Evolutionary conservation across 2,329 filamentous ascomycete species (phyloP).

Genomic region (Aspergillus terreus): DNA sequence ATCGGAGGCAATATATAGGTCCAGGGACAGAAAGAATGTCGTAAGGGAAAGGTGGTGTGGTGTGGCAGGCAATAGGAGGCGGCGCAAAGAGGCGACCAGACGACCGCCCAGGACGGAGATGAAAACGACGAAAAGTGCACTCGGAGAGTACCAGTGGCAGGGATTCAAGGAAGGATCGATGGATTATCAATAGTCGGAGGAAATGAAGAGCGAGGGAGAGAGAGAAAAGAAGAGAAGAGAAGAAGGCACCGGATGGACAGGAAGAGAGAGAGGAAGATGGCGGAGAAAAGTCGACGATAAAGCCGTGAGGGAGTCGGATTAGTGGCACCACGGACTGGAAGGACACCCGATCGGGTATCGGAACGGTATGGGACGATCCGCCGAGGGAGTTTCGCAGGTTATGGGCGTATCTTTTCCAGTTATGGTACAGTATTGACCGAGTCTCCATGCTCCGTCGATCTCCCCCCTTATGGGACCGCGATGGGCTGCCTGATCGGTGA

Average conservation of each 20-base stretch:
- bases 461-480: not conserved
- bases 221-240: not conserved
- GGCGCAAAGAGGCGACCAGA: too few relatives aligned
- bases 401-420: too few relatives aligned
- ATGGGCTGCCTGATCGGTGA: not conserved
- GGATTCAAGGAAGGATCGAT: not conserved
- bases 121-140: too few relatives aligned
- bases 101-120: too few relatives aligned
- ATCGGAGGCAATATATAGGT: too few relatives aligned
- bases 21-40: too few relatives aligned
- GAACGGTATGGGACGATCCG: not conserved
- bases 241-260: not conserved
- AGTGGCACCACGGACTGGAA: slow-evolving; percentile 9
- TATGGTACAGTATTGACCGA: too few relatives aligned
- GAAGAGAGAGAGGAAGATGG: not conserved
- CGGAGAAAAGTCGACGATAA: not conserved
- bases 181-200: not conserved
- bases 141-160: not conserved
- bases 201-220: not conserved
- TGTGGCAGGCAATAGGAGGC: too few relatives aligned
- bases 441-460: not conserved
- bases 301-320: not conserved
- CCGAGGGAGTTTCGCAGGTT: too few relatives aligned
- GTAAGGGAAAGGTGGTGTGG: too few relatives aligned
- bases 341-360: slow-evolving; percentile 1